Evolutionary conservation across 495 filamentous ascomycete species (phyloP).

Genomic region (Neurospora sp.): DNA sequence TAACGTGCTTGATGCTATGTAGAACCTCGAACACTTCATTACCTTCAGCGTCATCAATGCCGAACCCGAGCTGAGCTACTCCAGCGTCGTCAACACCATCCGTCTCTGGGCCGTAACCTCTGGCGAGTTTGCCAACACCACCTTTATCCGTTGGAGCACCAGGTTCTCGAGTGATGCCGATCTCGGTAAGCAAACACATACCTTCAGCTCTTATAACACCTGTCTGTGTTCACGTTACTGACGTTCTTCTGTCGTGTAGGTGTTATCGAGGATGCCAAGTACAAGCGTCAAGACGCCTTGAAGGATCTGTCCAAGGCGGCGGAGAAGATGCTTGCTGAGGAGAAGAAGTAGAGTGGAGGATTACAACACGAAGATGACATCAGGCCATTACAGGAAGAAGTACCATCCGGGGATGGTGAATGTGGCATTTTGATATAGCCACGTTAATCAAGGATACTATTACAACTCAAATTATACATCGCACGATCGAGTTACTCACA

Average conservation of each 20-base stretch:
- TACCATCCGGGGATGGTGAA: not conserved
- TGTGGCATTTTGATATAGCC: not conserved
- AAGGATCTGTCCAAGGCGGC: slow-evolving; percentile 50
- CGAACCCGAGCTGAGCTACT: slow-evolving; percentile 47
- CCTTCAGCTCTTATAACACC: not conserved
- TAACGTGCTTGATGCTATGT: not conserved
- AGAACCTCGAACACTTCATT: slow-evolving; percentile 61
- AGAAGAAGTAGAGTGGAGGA: not conserved
- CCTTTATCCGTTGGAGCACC: slow-evolving; percentile 54
- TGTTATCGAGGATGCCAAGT: slow-evolving; percentile 61
- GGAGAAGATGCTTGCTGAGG: slow-evolving; percentile 30
- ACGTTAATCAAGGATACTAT: not conserved
- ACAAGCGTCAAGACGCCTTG: slow-evolving; percentile 60
- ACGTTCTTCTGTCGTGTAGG: slow-evolving; percentile 25
- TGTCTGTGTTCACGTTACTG: slow-evolving; percentile 1
- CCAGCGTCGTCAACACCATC: slow-evolving; percentile 51
- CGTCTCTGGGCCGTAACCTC: slow-evolving; percentile 50
- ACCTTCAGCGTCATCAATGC: slow-evolving; percentile 58
- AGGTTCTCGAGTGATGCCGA: slow-evolving; percentile 60
- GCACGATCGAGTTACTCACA: not conserved
- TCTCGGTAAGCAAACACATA: slow-evolving; percentile 39
- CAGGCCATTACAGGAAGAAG: not conserved
- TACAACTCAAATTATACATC: not conserved
- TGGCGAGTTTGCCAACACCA: slow-evolving; percentile 47
- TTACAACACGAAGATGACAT: not conserved